These are phyloP conservation scores for Viola pubescens DNA, from an alignment of 441 rosid genomes.

Conservation along the genomic window DNA sequence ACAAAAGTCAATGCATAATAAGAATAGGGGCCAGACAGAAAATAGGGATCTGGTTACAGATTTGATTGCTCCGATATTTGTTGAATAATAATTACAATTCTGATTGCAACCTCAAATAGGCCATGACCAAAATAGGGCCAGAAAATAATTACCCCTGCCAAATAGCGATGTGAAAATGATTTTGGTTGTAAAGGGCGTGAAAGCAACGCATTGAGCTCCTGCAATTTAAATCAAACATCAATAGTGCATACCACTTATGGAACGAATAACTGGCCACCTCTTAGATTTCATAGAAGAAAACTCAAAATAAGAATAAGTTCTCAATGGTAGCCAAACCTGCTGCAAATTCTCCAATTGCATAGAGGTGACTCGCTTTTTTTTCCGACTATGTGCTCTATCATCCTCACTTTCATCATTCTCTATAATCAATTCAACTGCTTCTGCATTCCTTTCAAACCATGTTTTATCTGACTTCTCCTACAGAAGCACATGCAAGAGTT, in stretches of 20 bases:
- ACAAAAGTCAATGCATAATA: too few relatives aligned
- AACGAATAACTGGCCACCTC: constrained; percentile 3
- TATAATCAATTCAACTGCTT: constrained; percentile 54
- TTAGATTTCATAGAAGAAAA: neutral
- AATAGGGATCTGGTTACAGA: too few relatives aligned
- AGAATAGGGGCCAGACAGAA: too few relatives aligned
- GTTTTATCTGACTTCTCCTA: constrained; percentile 74
- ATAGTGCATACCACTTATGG: neutral
- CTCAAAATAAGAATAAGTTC: neutral
- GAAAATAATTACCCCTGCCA: constrained; percentile 67
- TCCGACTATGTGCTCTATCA: constrained; percentile 60
- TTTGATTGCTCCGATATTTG: too few relatives aligned
- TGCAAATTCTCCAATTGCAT: constrained; percentile 52
- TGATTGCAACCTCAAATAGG: too few relatives aligned
- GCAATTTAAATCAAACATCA: constrained; percentile 24
- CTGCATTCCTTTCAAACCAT: constrained; percentile 84
- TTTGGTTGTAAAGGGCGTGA: constrained; percentile 79
- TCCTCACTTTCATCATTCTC: constrained; percentile 83
- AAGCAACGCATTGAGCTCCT: constrained; percentile 65
- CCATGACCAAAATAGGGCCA: too few relatives aligned
- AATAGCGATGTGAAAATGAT: constrained; percentile 76
- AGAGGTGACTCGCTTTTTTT: constrained; percentile 56
- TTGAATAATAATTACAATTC: too few relatives aligned
- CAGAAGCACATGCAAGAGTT: constrained; percentile 9
- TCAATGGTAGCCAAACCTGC: constrained; percentile 38